Conservation (phyloP, 2,329 filamentous ascomycete genomes). For the Fusarium illudens region DNA sequence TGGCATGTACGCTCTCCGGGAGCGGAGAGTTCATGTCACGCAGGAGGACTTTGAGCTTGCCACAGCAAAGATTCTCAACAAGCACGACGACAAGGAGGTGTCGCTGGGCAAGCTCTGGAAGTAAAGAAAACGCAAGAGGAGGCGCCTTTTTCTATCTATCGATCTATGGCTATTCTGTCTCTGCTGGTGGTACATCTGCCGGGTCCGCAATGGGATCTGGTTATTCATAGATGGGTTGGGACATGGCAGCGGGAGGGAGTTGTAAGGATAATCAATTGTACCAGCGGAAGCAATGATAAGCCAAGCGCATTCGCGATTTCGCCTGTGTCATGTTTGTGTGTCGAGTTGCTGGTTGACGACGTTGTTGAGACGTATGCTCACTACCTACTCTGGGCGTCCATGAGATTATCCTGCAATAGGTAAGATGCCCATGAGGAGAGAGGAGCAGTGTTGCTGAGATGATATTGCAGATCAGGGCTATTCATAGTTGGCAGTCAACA, state of each 20-base stretch:
- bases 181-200: constrained; percentile 35
- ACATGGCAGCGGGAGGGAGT: constrained; percentile 41
- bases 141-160: constrained; percentile 28
- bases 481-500: background rate
- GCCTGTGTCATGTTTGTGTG: background rate
- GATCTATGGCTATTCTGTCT: constrained; percentile 34
- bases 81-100: constrained; percentile 98
- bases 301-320: constrained; percentile 16
- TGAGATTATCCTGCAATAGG: background rate
- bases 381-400: background rate
- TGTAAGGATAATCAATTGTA: constrained; percentile 49
- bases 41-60: constrained; percentile 99
- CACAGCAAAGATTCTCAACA: constrained; percentile 99
- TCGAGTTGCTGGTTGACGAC: background rate
- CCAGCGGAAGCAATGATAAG: constrained; percentile 34
- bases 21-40: constrained; percentile 95
- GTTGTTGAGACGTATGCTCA: background rate
- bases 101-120: constrained; percentile 84
- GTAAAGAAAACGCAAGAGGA: constrained; percentile 42
- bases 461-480: background rate
- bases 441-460: background rate
- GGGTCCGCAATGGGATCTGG: constrained; percentile 29
- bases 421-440: background rate
- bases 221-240: constrained; percentile 42
- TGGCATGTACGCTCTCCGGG: constrained; percentile 96